A percentile compares a stretch with the other conserved stretches of the same genome.
Conservation (phyloP, 2,329 filamentous ascomycete species). For the Exophiala dermatitidis region DNA sequence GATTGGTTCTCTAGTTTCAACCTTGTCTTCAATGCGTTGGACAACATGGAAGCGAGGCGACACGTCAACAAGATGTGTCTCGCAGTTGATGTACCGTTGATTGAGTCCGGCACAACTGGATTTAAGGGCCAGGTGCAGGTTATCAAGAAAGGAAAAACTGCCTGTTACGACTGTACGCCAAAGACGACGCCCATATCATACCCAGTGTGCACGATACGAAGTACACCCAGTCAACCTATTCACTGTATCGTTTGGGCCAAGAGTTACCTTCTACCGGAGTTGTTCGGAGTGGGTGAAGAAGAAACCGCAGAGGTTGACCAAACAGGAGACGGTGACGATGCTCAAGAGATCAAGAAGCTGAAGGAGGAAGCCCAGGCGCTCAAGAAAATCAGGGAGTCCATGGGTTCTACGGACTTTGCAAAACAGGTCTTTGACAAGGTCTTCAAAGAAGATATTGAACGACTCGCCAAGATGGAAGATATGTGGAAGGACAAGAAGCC, state of each 20-base stretch:
- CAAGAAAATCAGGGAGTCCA: constrained; percentile 71
- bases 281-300: constrained; percentile 88
- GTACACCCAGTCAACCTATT: constrained; percentile 90
- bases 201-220: constrained; percentile 93
- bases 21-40: constrained; percentile 91
- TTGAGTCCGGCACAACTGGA: constrained; percentile 94
- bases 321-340: constrained; percentile 73
- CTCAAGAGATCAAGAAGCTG: constrained; percentile 79
- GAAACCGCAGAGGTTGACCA: constrained; percentile 72
- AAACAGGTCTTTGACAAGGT: constrained; percentile 86
- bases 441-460: constrained; percentile 74
- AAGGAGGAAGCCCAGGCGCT: constrained; percentile 76
- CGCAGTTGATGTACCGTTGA: constrained; percentile 78
- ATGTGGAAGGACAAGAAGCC: constrained; percentile 86
- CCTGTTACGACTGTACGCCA: constrained; percentile 90
- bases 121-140: constrained; percentile 98
- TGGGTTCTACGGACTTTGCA: constrained; percentile 70
- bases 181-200: constrained; percentile 91
- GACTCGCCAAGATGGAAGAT: constrained; percentile 78
- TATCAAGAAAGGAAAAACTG: constrained; percentile 83
- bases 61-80: constrained; percentile 98
- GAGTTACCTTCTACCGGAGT: constrained; percentile 90
- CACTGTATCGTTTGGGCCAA: constrained; percentile 99
- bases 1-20: constrained; percentile 77
- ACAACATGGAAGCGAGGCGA: constrained; percentile 86